phyloP scores from a whole-genome alignment of 495 filamentous ascomycete species.

The Neurospora sp. region DNA sequence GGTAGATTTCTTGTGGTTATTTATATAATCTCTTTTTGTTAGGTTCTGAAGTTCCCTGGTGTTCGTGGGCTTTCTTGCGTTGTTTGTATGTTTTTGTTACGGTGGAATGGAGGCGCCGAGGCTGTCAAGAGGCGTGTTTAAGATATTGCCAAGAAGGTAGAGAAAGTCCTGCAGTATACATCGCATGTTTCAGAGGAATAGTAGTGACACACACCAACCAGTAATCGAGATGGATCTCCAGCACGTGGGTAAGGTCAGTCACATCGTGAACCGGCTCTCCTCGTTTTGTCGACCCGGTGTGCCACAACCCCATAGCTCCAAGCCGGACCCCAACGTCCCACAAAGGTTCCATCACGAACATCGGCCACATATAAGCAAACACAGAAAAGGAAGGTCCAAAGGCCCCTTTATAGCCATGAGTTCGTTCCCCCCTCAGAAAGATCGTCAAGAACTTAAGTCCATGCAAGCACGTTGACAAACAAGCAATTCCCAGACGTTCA shows the following conservation, averaged over 20 bases:
- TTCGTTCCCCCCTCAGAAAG: not conserved
- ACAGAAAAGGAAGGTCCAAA: not conserved
- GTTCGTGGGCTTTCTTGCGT: not conserved
- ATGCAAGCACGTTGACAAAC: not conserved
- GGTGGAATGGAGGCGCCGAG: not conserved
- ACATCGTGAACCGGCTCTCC: not conserved
- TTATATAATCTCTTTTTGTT: not conserved
- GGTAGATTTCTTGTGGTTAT: not conserved
- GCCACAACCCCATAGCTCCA: not conserved
- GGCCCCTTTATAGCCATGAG: not conserved
- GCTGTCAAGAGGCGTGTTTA: not conserved
- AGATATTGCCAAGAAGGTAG: not conserved
- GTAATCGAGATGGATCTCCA: not conserved
- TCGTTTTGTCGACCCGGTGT: not conserved
- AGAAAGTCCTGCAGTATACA: no score
- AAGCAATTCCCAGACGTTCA: not conserved
- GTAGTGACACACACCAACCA: no score
- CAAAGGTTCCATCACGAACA: not conserved
- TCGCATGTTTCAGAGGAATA: no score
- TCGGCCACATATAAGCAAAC: not conserved
- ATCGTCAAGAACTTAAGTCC: no score
- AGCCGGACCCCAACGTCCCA: not conserved
- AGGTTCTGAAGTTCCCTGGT: not conserved
- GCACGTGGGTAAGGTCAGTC: not conserved
- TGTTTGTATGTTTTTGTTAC: not conserved